Percentiles rank a stretch among this genome's conserved stretches.
Conservation (phyloP, 352 stramenopile species). For the Pythium rishiriense region DNA sequence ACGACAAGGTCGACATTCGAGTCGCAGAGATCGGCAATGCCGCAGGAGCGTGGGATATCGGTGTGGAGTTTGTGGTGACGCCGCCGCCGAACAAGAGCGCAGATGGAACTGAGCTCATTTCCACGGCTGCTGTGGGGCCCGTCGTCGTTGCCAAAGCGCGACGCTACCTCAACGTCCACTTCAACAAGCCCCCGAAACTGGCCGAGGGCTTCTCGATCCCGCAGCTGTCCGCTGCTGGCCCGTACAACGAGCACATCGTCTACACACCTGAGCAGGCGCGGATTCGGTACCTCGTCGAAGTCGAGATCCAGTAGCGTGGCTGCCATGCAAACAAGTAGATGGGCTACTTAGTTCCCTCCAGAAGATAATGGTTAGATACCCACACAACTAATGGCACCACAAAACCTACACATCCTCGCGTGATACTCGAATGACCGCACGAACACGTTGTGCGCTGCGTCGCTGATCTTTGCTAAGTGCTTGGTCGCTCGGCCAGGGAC, state of each 20-base stretch:
- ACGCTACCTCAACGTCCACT: slow-evolving; percentile 20
- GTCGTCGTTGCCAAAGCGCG: slow-evolving; percentile 14
- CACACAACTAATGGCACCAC: too few relatives aligned
- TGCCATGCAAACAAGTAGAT: too few relatives aligned
- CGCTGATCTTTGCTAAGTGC: too few relatives aligned
- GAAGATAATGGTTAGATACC: too few relatives aligned
- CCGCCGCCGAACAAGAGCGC: not conserved
- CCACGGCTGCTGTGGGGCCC: not conserved
- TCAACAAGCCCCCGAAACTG: slow-evolving; percentile 4
- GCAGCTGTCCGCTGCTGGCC: not conserved
- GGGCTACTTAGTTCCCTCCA: too few relatives aligned
- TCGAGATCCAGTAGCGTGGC: slow-evolving; percentile 10
- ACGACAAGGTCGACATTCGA: slow-evolving; percentile 8
- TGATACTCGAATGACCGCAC: too few relatives aligned
- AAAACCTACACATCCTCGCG: too few relatives aligned
- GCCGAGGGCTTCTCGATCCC: slow-evolving; percentile 15
- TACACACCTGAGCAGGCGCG: slow-evolving; percentile 12
- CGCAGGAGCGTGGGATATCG: slow-evolving; percentile 3
- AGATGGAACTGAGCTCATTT: too few relatives aligned
- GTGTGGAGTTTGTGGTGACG: slow-evolving; percentile 12
- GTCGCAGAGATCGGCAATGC: slow-evolving; percentile 1
- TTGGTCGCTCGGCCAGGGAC: too few relatives aligned
- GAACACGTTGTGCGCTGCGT: too few relatives aligned
- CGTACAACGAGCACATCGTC: slow-evolving; percentile 29
- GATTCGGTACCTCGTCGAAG: slow-evolving; percentile 27